Evolutionary conservation across 2,329 filamentous ascomycete species (phyloP), one percentile per base, ranked within the genome.

Genomic region (Cladosporium sphaerospermum): DNA sequence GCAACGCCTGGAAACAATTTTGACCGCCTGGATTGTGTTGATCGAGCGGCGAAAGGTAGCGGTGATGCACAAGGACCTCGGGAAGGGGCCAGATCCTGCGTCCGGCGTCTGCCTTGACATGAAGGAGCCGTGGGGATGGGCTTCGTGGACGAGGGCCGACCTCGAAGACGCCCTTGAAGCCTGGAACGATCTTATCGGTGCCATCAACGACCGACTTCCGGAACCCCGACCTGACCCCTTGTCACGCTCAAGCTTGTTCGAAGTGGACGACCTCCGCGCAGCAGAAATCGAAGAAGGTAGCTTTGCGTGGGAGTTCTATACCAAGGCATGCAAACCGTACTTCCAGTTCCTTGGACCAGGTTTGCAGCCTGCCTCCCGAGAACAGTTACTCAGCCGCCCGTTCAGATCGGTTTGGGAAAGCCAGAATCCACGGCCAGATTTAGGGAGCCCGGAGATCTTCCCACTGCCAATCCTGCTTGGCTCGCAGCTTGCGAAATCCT

Each of bases 381-480:
- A 11, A 18, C 16, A 41, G 19, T 19, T 48, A 9, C n/a, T 48
- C 23, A 11, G 9, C 6, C 32, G 13, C 36, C 11, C n/a, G 32
- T 40, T 40, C 19, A 31, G 13, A 40, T 9, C 10, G 4, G 34
- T 34, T 18, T 45, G 14, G 31, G 44, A 32, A 40, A 32, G 8
- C 3, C 45, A 40, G 9, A 14, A 32, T 23, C 16, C 16, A 13
- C 31, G 10, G 3, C 9, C 18, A 39, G 34, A 8, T 11, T 9
- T 11, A 9, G 34, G n/a, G 34, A 36, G 4, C 8, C 23, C 23
- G 5, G 23, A 28, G 2, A 9, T 31, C 7, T 32, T 48, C 10
- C 45, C 45, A 32, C 18, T 48, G 13, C 45, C 45, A n/a, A 48
- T 48, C 19, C 36, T 48, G 16, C 19, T 48, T 4, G 36, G 45